Base-by-base conservation (phyloP, 1,284 basidiomycete genomes). In the Apiotrichum gamsii region DNA sequence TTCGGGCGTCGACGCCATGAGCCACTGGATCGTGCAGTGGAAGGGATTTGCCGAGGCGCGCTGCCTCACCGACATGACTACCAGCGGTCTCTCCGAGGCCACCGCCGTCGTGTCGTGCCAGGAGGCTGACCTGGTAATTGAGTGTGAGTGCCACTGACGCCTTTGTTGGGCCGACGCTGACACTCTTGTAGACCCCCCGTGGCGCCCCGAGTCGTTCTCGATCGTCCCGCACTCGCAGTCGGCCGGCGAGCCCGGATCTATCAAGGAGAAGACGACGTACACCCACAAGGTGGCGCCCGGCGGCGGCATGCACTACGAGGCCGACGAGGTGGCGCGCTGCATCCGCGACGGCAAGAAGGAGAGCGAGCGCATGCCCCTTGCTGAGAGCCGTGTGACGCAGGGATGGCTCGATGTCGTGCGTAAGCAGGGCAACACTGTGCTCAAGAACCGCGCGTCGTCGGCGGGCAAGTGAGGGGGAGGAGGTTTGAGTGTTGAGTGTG, bases 1-100 rank as follows among this genome's bases (percentile, higher is more conserved):
- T 73, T 90, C 86, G 0, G 81, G 82, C 15, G 89, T 93, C 24
- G 90, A 95, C 69, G 77, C 78, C 51, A 82, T 76, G 65, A 89
- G 87, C 2, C 77, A 82, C 18, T 87, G 88, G 74, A 79, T 79
- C 6, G 76, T 93, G 49, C 82, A 81, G 33, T 93, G 90, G 74
- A 58, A 70, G 25, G 64, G 62, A 23, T 52, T 74, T 1, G 58
- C 58, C 3, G 66, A 63, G 43, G 64, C 59, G 8, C 38, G 54
- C 19, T 49, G 64, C 30, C 54, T 54, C 19, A 65, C 66, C 19
- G 62, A 67, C 41, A 56, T 69, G 52, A 55, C 50, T 5, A 49
- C 51, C 18, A 30, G 42, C 24, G 63, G 61, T 8, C 30, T 52
- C 23, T 47, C 40, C 19, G 58, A 64, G 16, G 52, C 49, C 2